phyloP scores from a whole-genome alignment of 1,284 basidiomycete species.

The Apiotrichum akiyoshidainum region DNA sequence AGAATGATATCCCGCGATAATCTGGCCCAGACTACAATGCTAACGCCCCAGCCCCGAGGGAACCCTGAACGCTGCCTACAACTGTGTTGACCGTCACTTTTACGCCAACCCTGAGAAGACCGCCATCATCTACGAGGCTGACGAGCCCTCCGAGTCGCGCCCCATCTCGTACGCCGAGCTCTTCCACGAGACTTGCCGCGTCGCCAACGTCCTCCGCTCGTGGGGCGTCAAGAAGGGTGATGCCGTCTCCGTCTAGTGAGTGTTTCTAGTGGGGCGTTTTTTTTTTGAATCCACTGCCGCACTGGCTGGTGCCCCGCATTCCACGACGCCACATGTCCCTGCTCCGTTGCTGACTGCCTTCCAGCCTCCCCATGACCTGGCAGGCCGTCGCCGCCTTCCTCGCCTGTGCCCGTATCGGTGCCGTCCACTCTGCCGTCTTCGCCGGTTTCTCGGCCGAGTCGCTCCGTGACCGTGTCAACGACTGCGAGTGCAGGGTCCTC shows the following conservation, averaged over 20 bases:
- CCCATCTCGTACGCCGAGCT: conserved; percentile 80
- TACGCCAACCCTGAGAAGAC: conserved; percentile 88
- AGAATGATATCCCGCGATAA: too few species aligned
- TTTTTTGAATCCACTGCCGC: neutral
- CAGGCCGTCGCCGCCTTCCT: conserved; percentile 93
- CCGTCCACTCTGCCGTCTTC: conserved; percentile 97
- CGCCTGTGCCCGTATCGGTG: conserved; percentile 94
- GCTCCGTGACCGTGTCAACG: conserved; percentile 85
- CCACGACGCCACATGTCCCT: neutral
- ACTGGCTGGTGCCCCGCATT: neutral
- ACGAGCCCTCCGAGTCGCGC: conserved; percentile 80
- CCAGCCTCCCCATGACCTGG: conserved; percentile 58
- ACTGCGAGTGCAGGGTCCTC: conserved; percentile 84
- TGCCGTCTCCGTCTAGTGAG: conserved; percentile 77
- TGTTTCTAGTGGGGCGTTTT: neutral
- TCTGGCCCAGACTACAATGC: neutral
- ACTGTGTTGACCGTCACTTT: conserved; percentile 85
- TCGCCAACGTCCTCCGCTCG: conserved; percentile 88
- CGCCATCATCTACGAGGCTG: conserved; percentile 98
- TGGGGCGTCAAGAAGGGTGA: conserved; percentile 96
- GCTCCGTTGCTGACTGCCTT: neutral
- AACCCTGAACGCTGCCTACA: conserved; percentile 86
- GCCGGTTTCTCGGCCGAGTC: conserved; percentile 98
- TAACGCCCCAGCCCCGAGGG: conserved; percentile 64
- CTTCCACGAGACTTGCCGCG: conserved; percentile 78